Base-by-base conservation (phyloP, 345 rosid genomes). In the Citrus hindsii region DNA sequence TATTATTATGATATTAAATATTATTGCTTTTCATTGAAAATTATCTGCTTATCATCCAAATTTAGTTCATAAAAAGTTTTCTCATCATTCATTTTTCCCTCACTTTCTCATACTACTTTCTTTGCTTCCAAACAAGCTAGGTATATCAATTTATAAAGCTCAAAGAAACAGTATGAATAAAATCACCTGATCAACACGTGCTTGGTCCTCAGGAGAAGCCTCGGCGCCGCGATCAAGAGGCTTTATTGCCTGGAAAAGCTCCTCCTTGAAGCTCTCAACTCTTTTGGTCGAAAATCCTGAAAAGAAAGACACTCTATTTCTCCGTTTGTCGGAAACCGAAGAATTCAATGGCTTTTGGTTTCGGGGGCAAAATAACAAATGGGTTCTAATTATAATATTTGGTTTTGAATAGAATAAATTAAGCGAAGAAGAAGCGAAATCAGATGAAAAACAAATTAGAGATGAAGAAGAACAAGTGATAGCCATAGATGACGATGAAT, bases 201-300 rank as follows among this genome's bases (percentile, higher is more conserved):
- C 28, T 67, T 81, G 88, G 75, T 85, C 87, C 18, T 82, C 71
- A n/a, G 80, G 82, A 7, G 82, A 59, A 37, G 88, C 86, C 30
- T 82, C 86, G 40, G 85, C 83, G 14, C 90, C 88, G 19, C 90
- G 90, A 81, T 88, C 90, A 55, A 88, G 86, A 16, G 86, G 82
- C 4, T 82, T 82, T 46, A 85, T 81, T 2, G 84, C 85, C 65
- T 76, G 74, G n/a, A 76, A 77, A 28, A 88, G 82, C 81, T 88
- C 86, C 58, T 78, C 76, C 74, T 84, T 88, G 48, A 85, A 83
- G 33, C 59, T 73, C 7, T 72, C 27, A 51, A 75, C 74, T 2
- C 74, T 69, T 35, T 77, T 76, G 35, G 74, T 53, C 16, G 65
- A 66, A 61, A 85, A 35, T 4, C 77, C 80, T 9, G 84, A 70